Percentiles rank a stretch among this genome's conserved stretches.
These are phyloP conservation scores for Camptophora hylomeconis DNA, from an alignment of 2,329 filamentous ascomycete species.

Conservation along the genomic window DNA sequence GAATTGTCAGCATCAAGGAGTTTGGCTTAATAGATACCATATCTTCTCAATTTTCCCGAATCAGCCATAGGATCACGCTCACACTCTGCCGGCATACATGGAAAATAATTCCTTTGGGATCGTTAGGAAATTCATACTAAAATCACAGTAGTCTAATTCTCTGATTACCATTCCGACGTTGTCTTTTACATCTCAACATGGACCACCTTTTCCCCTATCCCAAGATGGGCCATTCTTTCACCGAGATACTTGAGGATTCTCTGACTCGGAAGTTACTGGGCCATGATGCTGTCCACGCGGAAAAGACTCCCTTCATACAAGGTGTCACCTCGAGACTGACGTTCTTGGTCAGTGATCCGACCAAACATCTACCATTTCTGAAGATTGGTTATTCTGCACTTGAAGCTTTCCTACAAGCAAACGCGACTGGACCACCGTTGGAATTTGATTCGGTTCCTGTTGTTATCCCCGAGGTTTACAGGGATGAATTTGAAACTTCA, in stretches of 20 bases:
- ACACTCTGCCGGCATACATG: too few species aligned
- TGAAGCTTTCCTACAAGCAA: constrained; percentile 70
- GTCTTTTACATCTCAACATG: too few species aligned
- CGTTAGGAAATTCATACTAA: too few species aligned
- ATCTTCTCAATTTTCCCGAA: too few species aligned
- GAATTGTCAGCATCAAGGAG: too few species aligned
- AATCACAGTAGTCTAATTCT: too few species aligned
- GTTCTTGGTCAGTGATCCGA: constrained; percentile 23
- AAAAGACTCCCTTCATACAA: constrained; percentile 19
- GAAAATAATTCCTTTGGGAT: too few species aligned
- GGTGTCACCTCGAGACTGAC: constrained; percentile 26
- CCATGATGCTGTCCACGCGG: constrained; percentile 20
- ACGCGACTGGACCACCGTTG: constrained; percentile 78
- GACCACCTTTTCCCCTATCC: constrained; percentile 17
- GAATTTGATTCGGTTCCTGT: constrained; percentile 38
- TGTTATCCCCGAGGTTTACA: constrained; percentile 33
- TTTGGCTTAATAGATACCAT: too few species aligned
- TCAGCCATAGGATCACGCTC: too few species aligned
- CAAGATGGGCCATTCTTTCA: constrained; percentile 16
- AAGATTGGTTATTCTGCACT: constrained; percentile 56
- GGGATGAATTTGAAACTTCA: constrained; percentile 28
- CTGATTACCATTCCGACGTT: too few species aligned
- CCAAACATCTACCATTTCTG: constrained; percentile 28
- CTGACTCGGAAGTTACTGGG: constrained; percentile 28
- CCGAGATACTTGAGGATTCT: constrained; percentile 19